A percentile compares a stretch with the other conserved stretches of the same genome.
Evolutionary conservation across 78 protist genomes (phyloP).

Genomic region (Monosiga brevicollis): DNA sequence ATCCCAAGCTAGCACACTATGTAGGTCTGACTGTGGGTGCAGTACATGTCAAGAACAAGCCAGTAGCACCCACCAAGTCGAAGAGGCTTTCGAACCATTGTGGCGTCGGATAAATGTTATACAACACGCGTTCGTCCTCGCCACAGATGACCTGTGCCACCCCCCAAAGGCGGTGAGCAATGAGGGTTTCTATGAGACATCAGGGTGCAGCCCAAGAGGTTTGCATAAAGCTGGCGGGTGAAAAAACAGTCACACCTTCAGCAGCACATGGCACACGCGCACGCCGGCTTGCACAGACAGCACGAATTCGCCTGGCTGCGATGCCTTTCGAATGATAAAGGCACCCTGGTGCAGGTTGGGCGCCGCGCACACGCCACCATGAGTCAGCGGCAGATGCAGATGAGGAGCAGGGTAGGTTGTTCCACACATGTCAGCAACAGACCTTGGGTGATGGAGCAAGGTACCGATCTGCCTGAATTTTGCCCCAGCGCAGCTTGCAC

Average conservation of each 20-base stretch:
- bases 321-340: background rate
- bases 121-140: background rate
- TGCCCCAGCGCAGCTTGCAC: background rate
- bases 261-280: background rate
- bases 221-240: background rate
- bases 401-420: too few relatives aligned
- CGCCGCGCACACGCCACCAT: too few relatives aligned
- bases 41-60: background rate
- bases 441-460: background rate
- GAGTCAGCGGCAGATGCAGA: too few relatives aligned
- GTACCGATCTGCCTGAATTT: background rate
- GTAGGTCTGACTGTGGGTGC: background rate
- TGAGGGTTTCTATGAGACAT: background rate
- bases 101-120: background rate
- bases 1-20: too few relatives aligned
- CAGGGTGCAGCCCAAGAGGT: background rate
- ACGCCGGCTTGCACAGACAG: background rate
- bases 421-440: too few relatives aligned
- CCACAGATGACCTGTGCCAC: background rate
- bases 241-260: background rate
- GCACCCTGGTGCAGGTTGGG: too few relatives aligned
- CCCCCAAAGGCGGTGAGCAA: background rate
- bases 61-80: background rate
- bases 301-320: background rate
- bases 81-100: background rate